phyloP scores from a whole-genome alignment of 306 rosid genomes.

The Bauhinia variegata region DNA sequence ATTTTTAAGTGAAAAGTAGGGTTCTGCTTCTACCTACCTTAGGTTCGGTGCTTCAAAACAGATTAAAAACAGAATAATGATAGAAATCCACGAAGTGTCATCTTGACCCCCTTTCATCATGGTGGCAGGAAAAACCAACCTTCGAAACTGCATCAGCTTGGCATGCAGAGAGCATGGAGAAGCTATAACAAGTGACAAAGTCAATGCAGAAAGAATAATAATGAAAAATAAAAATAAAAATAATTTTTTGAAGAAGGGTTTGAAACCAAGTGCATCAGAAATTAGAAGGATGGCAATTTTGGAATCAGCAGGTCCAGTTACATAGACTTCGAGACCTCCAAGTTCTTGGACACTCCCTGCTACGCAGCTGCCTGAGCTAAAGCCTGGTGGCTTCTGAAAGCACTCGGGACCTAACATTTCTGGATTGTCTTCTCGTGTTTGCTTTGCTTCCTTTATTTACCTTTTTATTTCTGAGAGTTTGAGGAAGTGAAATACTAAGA shows the following conservation, averaged over 20 bases:
- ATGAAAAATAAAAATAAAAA: not conserved
- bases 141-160: not conserved
- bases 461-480: no score
- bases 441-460: not conserved
- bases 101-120: no score
- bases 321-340: slow-evolving; percentile 48
- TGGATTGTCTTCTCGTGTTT: not conserved
- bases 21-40: slow-evolving; percentile 38
- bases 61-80: no score
- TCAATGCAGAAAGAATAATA: not conserved
- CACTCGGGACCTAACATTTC: slow-evolving; percentile 28
- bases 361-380: slow-evolving; percentile 31
- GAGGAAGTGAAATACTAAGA: no score
- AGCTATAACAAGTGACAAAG: not conserved
- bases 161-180: not conserved
- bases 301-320: slow-evolving; percentile 51
- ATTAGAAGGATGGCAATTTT: slow-evolving; percentile 52
- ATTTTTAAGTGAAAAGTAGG: no score
- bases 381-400: slow-evolving; percentile 27
- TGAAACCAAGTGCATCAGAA: slow-evolving; percentile 58
- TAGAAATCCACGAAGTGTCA: no score
- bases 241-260: not conserved
- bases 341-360: slow-evolving; percentile 35
- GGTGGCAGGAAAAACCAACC: no score
- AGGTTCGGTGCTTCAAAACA: slow-evolving; percentile 56